Evolutionary conservation across 2,329 filamentous ascomycete species (phyloP), one percentile per base, ranked within the genome.

Genomic region (Alternaria alternata): DNA sequence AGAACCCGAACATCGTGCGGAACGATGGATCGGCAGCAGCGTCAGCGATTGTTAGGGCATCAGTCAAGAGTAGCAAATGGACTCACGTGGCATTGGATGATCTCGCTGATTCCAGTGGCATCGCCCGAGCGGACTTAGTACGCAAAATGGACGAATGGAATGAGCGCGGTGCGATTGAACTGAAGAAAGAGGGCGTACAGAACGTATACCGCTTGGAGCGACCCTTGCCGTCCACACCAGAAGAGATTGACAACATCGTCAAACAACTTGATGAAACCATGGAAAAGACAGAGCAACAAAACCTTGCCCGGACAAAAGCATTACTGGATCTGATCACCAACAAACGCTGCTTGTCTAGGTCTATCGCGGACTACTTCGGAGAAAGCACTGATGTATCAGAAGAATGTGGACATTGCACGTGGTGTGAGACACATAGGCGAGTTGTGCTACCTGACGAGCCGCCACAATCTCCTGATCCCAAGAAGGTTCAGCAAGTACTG

Each of bases 291-390:
- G 87, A 90, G 65, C 64, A 76, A n/a, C 83, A 87, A 39, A 85
- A 85, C 8, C 71, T 89, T 3, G 69, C 74, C 0, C 82, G 86
- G 0, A 82, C 84, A 0, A 75, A 84, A 20, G 72, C 84, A 18
- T 80, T 89, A 4, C 78, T 84, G 24, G 70, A 81, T n/a, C 79
- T 89, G 3, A 78, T 89, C 57, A 88, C 86, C 0, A 81, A 78
- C 0, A 65, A 71, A 3, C 70, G 75, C 20, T 89, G 87, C 66
- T 85, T 87, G 57, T 83, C 87, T 0, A 74, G 76, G 1, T 75
- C 80, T 0, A 77, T 90, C 0, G 85, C 87, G 0, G 67, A 80
- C 26, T 84, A 89, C 64, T 89, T 89, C 61, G 87, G 86, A 22
- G 87, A 88, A 73, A 72, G 72, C 3, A 81, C 82, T 0, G 75